Evolutionary conservation across 768 basidiomycete species (phyloP), one percentile per base, ranked within the genome.

Genomic region (Auricularia heimuer): DNA sequence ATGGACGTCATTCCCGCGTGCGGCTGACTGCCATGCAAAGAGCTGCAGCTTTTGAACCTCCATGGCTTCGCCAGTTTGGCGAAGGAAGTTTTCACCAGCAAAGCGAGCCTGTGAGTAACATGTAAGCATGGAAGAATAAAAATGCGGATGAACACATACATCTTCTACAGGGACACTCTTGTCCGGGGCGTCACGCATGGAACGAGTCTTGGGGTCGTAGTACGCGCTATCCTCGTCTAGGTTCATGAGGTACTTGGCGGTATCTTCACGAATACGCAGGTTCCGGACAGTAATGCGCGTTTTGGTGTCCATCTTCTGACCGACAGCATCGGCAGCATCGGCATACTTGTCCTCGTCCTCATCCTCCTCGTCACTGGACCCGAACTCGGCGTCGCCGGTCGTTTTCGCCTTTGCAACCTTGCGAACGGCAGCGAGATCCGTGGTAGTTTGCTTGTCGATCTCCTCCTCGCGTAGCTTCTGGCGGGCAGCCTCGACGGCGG

Each of bases 151-250:
- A 18, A 18, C 16, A 18, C 47, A 18, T 21, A 95, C 94, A 71
- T 98, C 96, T 75, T 96, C 94, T n/a, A 91, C 77, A 4, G 86
- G 80, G 33, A 91, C 79, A 69, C 85, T 83, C 73, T 84, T 85
- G 14, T 87, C 66, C 0, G 96, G 97, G 51, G 96, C 95, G 71
- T 99, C 97, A 76, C 97, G 89, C 97, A 99, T 99, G 6, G 96
- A 98, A 72, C 97, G 88, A 12, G 97, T 98, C 79, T 99, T 99
- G 60, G 97, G 97, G 73, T 99, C 97, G 73, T 99, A 99, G 78
- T 98, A 98, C 8, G 97, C 97, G 70, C 91, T 94, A 0, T 92
- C 88, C 1, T 90, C 89, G 75, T 98, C 94, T 74, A 99, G 75
- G 74, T 98, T 99, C 75, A 96, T 90, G 72, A 99, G 83, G 74